Evolutionary conservation across 192 early-diverging fungal species (phyloP).

Genomic region (Lobosporangium transversale): DNA sequence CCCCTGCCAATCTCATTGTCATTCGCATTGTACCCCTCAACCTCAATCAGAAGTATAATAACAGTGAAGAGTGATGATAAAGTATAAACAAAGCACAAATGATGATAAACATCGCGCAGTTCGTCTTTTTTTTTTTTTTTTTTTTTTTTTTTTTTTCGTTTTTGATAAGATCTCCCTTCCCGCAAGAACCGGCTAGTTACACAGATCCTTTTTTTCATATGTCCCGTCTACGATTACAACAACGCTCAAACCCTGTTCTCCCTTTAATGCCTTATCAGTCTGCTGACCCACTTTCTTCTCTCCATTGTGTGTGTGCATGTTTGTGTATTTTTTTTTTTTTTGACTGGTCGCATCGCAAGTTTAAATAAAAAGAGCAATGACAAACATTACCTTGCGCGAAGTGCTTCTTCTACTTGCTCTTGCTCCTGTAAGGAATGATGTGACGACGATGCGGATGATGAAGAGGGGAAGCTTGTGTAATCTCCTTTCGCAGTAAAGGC

Average conservation of each 20-base stretch:
- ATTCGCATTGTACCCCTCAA: no score
- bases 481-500: slow-evolving; percentile 40
- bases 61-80: no score
- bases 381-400: slow-evolving; percentile 39
- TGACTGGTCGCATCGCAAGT: not conserved
- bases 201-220: slow-evolving; percentile 1
- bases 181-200: not conserved
- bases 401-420: slow-evolving; percentile 49
- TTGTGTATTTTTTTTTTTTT: no score
- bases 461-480: slow-evolving; percentile 8
- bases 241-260: no score
- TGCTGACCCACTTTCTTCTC: no score
- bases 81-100: no score
- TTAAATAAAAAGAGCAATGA: not conserved
- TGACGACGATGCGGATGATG: slow-evolving; percentile 23
- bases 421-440: slow-evolving; percentile 44
- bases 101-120: no score
- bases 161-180: not conserved
- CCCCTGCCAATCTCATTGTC: no score
- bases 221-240: no score
- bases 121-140: slow-evolving; percentile 1
- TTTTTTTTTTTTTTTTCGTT: slow-evolving; percentile 1
- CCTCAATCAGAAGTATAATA: no score
- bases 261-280: no score
- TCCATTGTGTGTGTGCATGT: no score